Evolutionary conservation across 345 rosid genomes (phyloP).

Genomic region (Eucalyptus cloeziana): DNA sequence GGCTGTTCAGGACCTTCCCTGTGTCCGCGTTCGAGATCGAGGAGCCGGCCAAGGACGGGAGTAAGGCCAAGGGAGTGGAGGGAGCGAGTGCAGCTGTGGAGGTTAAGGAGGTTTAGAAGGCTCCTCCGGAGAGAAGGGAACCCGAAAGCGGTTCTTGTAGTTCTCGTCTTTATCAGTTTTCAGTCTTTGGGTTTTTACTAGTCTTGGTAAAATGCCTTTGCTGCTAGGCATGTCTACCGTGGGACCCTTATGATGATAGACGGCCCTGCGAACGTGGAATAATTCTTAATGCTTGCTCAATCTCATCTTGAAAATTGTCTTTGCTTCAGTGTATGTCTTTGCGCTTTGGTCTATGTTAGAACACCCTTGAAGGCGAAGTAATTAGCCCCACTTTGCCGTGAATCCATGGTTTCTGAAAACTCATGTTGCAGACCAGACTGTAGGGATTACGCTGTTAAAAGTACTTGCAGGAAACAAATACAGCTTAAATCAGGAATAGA

Average conservation of each 20-base stretch:
- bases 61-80: slow-evolving; percentile 12
- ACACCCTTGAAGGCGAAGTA: not conserved
- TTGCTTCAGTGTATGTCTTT: not conserved
- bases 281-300: not conserved
- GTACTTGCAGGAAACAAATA: not conserved
- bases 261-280: not conserved
- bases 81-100: slow-evolving; percentile 9
- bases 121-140: not conserved
- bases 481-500: not conserved
- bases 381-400: not conserved
- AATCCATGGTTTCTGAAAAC: not conserved
- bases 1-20: slow-evolving; percentile 60
- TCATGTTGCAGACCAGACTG: not conserved
- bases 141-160: not conserved
- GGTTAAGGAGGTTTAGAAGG: slow-evolving; percentile 15
- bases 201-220: not conserved
- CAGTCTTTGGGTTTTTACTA: not conserved
- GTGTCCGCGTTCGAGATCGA: slow-evolving; percentile 51
- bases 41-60: slow-evolving; percentile 9
- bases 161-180: not conserved
- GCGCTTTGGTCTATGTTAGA: not conserved
- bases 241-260: not conserved
- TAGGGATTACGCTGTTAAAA: not conserved
- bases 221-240: not conserved
- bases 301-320: not conserved